phyloP scores from a whole-genome alignment of 2,329 filamentous ascomycete genomes.

The Corniculantispora saksenae region DNA sequence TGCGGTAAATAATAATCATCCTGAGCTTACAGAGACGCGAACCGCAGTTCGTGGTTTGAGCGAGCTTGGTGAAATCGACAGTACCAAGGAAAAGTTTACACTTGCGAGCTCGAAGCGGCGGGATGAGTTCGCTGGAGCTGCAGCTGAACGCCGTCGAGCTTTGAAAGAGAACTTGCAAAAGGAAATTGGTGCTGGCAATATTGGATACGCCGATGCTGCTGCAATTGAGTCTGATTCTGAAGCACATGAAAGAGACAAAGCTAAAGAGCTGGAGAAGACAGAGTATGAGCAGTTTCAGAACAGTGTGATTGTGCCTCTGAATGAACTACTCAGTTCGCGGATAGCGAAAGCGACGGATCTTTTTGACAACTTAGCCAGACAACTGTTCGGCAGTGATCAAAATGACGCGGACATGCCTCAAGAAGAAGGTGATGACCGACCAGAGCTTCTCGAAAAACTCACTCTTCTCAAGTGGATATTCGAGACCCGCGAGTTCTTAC shows the following conservation, averaged over 20 bases:
- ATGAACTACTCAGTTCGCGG: conserved; percentile 74
- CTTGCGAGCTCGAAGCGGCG: conserved; percentile 58
- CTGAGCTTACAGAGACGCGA: conserved; percentile 78
- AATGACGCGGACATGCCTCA: conserved; percentile 80
- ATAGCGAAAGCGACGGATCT: conserved; percentile 72
- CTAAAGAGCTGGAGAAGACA: conserved; percentile 72
- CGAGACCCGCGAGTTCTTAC: conserved; percentile 84
- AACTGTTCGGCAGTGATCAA: conserved; percentile 65
- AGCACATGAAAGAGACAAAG: conserved; percentile 66
- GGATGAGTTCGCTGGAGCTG: conserved; percentile 54
- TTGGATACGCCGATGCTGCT: conserved; percentile 81
- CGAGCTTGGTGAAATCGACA: conserved; percentile 70
- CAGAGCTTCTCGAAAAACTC: conserved; percentile 89
- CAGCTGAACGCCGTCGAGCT: conserved; percentile 57
- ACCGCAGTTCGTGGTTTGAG: conserved; percentile 71
- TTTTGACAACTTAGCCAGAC: conserved; percentile 73
- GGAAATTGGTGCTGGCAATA: conserved; percentile 74
- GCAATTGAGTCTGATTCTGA: conserved; percentile 76
- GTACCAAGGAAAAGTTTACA: conserved; percentile 64
- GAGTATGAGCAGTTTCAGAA: conserved; percentile 86
- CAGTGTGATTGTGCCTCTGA: conserved; percentile 79
- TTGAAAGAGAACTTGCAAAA: conserved; percentile 75
- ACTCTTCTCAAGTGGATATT: conserved; percentile 97
- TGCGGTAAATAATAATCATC: conserved; percentile 93
- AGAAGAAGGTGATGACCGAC: conserved; percentile 92